Percentiles rank a stretch among this genome's conserved stretches.
Evolutionary conservation across 148 eudicot species (phyloP).

Genomic region (Polygonum aviculare): DNA sequence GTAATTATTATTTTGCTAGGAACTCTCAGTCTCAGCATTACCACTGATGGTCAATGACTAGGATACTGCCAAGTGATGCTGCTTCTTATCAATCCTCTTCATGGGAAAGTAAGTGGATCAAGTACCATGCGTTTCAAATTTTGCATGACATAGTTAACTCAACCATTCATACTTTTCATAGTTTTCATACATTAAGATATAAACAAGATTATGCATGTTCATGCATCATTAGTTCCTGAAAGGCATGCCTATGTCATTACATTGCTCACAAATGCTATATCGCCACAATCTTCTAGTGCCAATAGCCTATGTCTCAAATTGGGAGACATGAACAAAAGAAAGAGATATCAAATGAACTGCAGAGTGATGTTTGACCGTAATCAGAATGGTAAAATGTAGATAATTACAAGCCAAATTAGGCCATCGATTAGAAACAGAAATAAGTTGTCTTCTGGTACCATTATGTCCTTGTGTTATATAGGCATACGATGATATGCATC

Average conservation of each 20-base stretch:
- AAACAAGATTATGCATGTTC: neutral
- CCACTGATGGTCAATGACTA: neutral
- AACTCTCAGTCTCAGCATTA: neutral
- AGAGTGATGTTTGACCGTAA: neutral
- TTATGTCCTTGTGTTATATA: neutral
- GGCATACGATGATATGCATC: neutral
- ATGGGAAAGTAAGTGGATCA: neutral
- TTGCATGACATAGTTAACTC: neutral
- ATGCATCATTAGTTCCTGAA: neutral
- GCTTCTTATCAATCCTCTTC: neutral
- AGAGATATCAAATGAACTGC: neutral
- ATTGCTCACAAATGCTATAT: neutral
- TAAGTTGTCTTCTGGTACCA: neutral
- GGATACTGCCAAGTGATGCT: neutral
- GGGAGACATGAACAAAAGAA: neutral
- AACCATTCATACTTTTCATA: neutral
- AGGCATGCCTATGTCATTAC: neutral
- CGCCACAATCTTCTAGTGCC: neutral
- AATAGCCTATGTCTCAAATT: neutral
- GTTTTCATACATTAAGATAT: neutral
- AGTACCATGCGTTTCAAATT: neutral
- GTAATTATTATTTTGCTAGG: neutral
- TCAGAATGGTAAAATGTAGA: neutral
- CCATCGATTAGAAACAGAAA: neutral
- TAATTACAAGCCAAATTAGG: neutral